Evolutionary conservation across 2,329 filamentous ascomycete species (phyloP).

Genomic region (Dothistroma septosporum): DNA sequence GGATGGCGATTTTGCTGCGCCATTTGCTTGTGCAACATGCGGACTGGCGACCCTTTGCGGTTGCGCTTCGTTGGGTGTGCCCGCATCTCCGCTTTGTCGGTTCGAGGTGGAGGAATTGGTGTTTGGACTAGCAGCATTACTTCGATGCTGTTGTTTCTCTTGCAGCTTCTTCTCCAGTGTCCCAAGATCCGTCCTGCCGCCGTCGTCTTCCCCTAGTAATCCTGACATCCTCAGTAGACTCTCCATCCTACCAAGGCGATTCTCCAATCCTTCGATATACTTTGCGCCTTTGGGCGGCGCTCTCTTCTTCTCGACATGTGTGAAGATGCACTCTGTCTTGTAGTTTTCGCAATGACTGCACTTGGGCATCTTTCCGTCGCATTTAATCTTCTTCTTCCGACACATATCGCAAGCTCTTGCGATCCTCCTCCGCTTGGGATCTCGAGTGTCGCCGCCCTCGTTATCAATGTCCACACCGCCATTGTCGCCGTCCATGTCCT

Average conservation of each 20-base stretch:
- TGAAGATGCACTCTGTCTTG: conserved; percentile 96
- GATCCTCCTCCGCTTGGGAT: conserved; percentile 84
- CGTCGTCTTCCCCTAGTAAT: conserved; percentile 78
- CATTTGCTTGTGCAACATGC: conserved; percentile 4
- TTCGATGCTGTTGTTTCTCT: conserved; percentile 42
- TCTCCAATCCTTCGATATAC: conserved; percentile 96
- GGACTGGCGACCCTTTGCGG: conserved; percentile 7
- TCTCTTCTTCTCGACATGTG: conserved; percentile 97
- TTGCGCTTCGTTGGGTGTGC: conserved; percentile 13
- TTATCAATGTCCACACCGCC: conserved; percentile 24
- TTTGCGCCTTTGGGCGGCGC: conserved; percentile 96
- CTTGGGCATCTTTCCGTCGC: conserved; percentile 89
- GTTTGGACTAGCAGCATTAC: conserved; percentile 35
- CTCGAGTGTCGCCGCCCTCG: conserved; percentile 40
- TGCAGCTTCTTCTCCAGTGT: conserved; percentile 73
- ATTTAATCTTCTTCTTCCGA: conserved; percentile 94
- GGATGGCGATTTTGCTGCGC: conserved; percentile 5
- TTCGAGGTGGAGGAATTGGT: conserved; percentile 17
- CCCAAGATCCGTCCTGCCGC: conserved; percentile 79
- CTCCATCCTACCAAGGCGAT: conserved; percentile 93
- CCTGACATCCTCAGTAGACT: conserved; percentile 82
- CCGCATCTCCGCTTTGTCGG: conserved; percentile 13
- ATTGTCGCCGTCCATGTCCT: conserved; percentile 26
- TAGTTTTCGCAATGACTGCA: conserved; percentile 97
- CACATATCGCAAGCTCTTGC: conserved; percentile 95